Percentiles rank a stretch among this genome's conserved stretches.
Evolutionary conservation across 2,329 filamentous ascomycete genomes (phyloP).

Genomic region (Phyllosticta citribraziliensis): DNA sequence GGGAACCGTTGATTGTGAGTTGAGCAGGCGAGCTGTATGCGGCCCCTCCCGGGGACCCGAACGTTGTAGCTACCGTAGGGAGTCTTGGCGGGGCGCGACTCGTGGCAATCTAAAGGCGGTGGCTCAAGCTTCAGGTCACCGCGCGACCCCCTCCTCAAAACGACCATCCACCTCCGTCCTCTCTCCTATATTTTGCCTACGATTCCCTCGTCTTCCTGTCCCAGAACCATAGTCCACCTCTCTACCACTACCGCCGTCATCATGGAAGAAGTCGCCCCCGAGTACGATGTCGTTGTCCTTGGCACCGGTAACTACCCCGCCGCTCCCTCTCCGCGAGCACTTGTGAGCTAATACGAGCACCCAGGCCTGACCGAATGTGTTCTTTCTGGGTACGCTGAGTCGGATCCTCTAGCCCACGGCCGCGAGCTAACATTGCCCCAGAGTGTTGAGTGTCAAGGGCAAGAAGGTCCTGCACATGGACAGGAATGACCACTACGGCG

Average conservation of each 20-base stretch:
- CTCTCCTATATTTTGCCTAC: slow-evolving; percentile 9
- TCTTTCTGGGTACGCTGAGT: slow-evolving; percentile 67
- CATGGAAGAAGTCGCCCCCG: slow-evolving; percentile 97
- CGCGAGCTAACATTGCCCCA: slow-evolving; percentile 27
- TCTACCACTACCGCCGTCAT: slow-evolving; percentile 20
- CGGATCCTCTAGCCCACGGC: neutral
- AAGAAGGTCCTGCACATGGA: slow-evolving; percentile 99
- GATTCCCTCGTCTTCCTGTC: slow-evolving; percentile 1
- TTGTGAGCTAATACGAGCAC: slow-evolving; percentile 20
- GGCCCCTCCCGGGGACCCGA: neutral
- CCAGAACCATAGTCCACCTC: neutral
- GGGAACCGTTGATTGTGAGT: slow-evolving; percentile 9
- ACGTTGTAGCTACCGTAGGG: neutral
- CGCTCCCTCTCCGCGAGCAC: slow-evolving; percentile 19
- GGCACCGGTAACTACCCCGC: slow-evolving; percentile 69
- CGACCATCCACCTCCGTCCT: slow-evolving; percentile 10
- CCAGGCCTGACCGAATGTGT: slow-evolving; percentile 96
- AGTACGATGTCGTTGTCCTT: slow-evolving; percentile 98
- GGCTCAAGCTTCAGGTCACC: slow-evolving; percentile 6
- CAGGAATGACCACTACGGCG: slow-evolving; percentile 96
- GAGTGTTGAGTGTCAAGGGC: slow-evolving; percentile 94
- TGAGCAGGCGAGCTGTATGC: slow-evolving; percentile 1
- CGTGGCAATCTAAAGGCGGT: slow-evolving; percentile 6
- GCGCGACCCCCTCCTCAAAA: slow-evolving; percentile 10
- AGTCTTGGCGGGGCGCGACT: slow-evolving; percentile 9